phyloP scores from a whole-genome alignment of 495 filamentous ascomycete species.

The Annulohypoxylon nitens region DNA sequence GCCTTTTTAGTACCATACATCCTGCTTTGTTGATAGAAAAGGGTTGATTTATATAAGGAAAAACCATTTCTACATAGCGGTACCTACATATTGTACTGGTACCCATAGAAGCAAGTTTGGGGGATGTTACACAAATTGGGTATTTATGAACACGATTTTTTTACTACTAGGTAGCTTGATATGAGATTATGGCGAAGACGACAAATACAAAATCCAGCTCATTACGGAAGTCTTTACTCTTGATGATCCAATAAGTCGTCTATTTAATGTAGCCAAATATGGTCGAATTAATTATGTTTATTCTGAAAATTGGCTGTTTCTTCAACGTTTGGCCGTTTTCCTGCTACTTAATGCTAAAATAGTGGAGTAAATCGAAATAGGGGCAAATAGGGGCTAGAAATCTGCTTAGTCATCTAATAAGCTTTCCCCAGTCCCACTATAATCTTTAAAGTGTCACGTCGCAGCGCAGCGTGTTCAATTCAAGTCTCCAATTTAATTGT shows the following conservation, averaged over 20 bases:
- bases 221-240: too few relatives aligned
- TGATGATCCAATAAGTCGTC: too few relatives aligned
- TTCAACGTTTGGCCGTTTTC: not conserved
- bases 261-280: too few relatives aligned
- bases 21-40: not conserved
- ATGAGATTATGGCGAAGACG: not conserved
- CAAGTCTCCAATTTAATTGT: conserved; percentile 36
- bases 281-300: not conserved
- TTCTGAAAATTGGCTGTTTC: not conserved
- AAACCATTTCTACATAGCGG: too few relatives aligned
- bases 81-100: too few relatives aligned
- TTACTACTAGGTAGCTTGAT: too few relatives aligned
- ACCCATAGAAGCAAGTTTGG: too few relatives aligned
- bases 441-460: conserved; percentile 25
- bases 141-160: not conserved
- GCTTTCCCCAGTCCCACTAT: conserved; percentile 1
- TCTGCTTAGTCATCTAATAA: conserved; percentile 28
- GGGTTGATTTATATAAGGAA: not conserved
- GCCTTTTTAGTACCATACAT: not conserved
- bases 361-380: conserved; percentile 1
- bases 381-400: conserved; percentile 28
- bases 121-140: not conserved
- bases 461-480: conserved; percentile 48
- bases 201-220: too few relatives aligned
- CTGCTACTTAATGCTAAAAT: not conserved